Evolutionary conservation across 192 early-diverging fungal species (phyloP).

Genomic region (Podila horticola): DNA sequence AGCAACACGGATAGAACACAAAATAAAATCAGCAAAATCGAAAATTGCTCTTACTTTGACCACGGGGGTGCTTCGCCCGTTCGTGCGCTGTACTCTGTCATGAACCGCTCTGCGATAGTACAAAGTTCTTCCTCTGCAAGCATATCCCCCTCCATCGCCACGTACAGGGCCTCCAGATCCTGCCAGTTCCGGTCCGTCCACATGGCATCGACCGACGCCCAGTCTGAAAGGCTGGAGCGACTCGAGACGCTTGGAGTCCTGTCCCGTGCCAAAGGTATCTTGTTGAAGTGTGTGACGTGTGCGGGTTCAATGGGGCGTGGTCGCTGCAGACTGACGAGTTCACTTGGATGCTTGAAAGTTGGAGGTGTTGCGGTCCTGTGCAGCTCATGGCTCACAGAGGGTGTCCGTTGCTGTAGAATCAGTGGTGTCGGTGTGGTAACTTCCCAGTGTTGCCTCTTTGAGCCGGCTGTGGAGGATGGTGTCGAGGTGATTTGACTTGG

Average conservation of each 20-base stretch:
- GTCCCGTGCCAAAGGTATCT: background rate
- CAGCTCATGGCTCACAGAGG: background rate
- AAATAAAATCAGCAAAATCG: too few relatives aligned
- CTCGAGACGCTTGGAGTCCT: background rate
- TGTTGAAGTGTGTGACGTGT: too few relatives aligned
- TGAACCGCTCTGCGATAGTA: constrained; percentile 22
- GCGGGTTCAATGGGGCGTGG: constrained; percentile 2
- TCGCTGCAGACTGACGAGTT: constrained; percentile 1
- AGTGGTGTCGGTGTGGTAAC: background rate
- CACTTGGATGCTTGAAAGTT: background rate
- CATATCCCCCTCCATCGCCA: constrained; percentile 10
- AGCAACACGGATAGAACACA: too few relatives aligned
- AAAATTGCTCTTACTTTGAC: constrained; percentile 18
- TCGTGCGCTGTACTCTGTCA: constrained; percentile 3
- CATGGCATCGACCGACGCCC: background rate
- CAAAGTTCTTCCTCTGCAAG: constrained; percentile 15
- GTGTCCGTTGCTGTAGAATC: background rate
- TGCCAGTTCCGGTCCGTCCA: constrained; percentile 37
- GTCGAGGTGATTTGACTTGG: background rate
- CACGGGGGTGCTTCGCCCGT: constrained; percentile 12
- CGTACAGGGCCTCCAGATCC: constrained; percentile 17
- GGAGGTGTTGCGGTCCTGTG: background rate
- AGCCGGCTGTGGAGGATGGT: background rate
- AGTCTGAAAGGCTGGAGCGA: background rate
- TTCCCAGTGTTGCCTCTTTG: constrained; percentile 18